Base-by-base conservation (phyloP, 331 rosid species). In the Prunus yedoensis region DNA sequence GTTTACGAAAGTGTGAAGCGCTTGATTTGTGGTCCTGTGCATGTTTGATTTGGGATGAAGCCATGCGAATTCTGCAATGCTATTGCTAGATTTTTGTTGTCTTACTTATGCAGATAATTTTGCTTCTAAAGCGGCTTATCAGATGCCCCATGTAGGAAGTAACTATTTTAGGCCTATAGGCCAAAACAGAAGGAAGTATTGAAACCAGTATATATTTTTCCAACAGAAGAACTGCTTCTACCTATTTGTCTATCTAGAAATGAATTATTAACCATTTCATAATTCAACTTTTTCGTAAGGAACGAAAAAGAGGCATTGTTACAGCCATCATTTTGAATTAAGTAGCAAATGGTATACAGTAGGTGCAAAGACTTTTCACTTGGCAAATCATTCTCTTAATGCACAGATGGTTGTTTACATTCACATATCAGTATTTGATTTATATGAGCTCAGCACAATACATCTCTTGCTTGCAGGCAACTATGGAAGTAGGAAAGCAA, bases 381-480 rank as follows among this genome's bases (percentile, higher is more conserved):
- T 66, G 0, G 25, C 21, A 62, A 66, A 5, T 32, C 14, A 10
- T 27, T 14, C 23, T 47, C 18, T 59, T 73, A 28, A 35, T 47
- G 79, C 62, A 27, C 20, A 73, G 67, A 5, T 43, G 32, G 63
- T 57, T 57, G 32, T 21, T 57, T 57, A 57, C 2, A 11, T 56
- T 56, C 30, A 23, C 1, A 56, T 2, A 10, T 56, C 27, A 21
- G 21, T 57, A 3, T 60, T 66, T 13, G 61, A 56, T 53, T 47
- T 45, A 23, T 23, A 23, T 50, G 14, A 68, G 35, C 83, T 80
- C 51, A 69, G 10, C 46, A 45, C 49, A 47, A n/a, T 41, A 25
- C 25, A 57, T 62, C 18, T 76, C 35, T 70, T 79, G 51, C 41
- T 59, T 87, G 85, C 69, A 93, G 98, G 80, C 80, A 80, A 82